Base-by-base conservation (phyloP, 306 rosid species). In the Biancaea sappan region DNA sequence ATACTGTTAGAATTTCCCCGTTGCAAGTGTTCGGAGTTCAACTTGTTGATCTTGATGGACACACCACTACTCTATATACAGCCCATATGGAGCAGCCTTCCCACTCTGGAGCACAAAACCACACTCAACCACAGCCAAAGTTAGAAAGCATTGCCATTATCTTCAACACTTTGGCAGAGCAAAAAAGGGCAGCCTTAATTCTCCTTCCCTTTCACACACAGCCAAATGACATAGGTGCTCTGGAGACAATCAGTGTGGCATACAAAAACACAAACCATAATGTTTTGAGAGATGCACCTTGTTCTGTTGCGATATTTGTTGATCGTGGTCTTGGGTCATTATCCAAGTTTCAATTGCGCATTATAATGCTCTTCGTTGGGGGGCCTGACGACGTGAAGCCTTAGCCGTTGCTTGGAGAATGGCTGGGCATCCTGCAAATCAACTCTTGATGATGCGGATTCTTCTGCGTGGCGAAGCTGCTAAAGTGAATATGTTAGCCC, bases 21-120 rank as follows among this genome's bases (percentile, higher is more conserved):
- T 10, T 85, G 13, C 80, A 51, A 0, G 62, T 85, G 21, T 60
- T 76, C 10, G 82, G 69, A 4, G 75, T 79, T 52, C 86, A 79
- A 11, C 82, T 85, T 2, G 72, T 82, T 10, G 86, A 85, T 54
- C 53, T 79, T 22, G 79, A 37, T 0, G 82, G 84, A 14, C 69
- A 48, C 1, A 13, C 69, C 38, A 66, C 81, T n/a, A 54, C 80
- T 69, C 47, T 81, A 69, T 60, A 79, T 18, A 43, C 75, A 11
- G 48, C 72, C 3, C 84, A 85, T 3, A 11, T 62, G 10, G 74
- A 64, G 3, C 31, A 66, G 4, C 56, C 7, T 8, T 44, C 29
- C 14, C 70, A 19, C 3, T 19, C 44, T 0, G 68, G 31, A 18
- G 19, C 22, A 58, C 72, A 73, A 11, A 6, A 72, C 60, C 83